Evolutionary conservation across 805 yeast genomes (phyloP).

Genomic region (Pichia nakasei): DNA sequence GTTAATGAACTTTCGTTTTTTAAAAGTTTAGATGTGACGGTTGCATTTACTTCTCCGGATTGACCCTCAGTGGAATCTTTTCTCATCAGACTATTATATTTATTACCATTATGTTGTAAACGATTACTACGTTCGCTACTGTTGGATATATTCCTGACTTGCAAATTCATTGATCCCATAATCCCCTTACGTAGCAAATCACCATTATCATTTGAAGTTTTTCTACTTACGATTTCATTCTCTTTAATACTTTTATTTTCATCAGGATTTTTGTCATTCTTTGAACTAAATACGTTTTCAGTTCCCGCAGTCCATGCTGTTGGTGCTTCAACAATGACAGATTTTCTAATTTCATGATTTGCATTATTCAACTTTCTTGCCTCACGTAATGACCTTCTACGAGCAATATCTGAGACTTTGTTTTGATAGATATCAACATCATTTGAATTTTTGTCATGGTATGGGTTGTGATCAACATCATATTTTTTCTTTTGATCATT

Average conservation of each 20-base stretch:
- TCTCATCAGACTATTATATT: constrained; percentile 21
- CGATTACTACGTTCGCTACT: constrained; percentile 6
- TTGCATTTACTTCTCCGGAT: constrained; percentile 29
- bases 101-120: constrained; percentile 6
- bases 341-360: constrained; percentile 51
- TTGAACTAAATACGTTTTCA: constrained; percentile 5
- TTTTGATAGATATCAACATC: constrained; percentile 45
- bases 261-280: background rate
- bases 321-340: constrained; percentile 59
- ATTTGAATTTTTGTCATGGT: background rate
- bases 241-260: background rate
- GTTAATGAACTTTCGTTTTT: constrained; percentile 80
- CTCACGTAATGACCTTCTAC: constrained; percentile 67
- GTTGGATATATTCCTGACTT: constrained; percentile 22
- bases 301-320: constrained; percentile 32
- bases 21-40: constrained; percentile 51
- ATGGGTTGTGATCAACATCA: background rate
- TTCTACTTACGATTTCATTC: constrained; percentile 11
- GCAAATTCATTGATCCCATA: constrained; percentile 24
- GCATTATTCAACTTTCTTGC: constrained; percentile 45
- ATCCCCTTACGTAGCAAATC: constrained; percentile 17
- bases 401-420: constrained; percentile 67
- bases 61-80: background rate
- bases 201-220: too few species aligned
- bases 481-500: background rate